Conservation (phyloP, 2,329 filamentous ascomycete genomes). For the Diaporthe nobilis region DNA sequence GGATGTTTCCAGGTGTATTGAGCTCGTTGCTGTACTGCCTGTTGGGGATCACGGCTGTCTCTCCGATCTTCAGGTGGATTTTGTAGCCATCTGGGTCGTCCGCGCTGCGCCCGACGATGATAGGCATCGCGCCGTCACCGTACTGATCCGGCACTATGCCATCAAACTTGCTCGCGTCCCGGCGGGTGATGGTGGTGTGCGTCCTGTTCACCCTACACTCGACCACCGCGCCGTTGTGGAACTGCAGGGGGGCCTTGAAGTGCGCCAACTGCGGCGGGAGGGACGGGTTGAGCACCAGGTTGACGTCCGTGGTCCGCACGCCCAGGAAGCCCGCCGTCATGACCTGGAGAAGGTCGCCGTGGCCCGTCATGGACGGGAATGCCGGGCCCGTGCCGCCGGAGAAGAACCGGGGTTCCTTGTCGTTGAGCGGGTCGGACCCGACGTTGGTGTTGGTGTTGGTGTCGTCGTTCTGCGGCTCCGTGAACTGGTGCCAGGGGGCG, state of each 20-base stretch:
- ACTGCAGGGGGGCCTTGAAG: background rate
- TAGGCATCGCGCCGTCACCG: background rate
- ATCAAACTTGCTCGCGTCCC: background rate
- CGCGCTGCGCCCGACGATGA: background rate
- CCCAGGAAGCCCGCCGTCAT: background rate
- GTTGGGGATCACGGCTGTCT: background rate
- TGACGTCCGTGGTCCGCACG: background rate
- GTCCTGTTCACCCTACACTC: conserved; percentile 1
- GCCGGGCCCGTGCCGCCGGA: background rate
- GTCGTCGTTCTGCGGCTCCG: background rate
- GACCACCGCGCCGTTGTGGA: background rate
- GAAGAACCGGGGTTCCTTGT: background rate
- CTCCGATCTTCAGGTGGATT: background rate
- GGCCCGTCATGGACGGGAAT: background rate
- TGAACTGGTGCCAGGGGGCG: background rate
- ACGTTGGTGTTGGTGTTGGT: background rate
- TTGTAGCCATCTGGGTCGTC: background rate
- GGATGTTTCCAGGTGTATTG: background rate
- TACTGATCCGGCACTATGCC: background rate
- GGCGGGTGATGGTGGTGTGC: background rate
- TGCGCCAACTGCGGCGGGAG: conserved; percentile 2
- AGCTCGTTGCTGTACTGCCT: background rate
- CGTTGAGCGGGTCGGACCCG: background rate
- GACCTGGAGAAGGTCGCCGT: background rate
- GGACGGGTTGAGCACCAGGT: background rate